Conservation (phyloP, 2,329 filamentous ascomycete genomes). For the Lachnellula willkommii region DNA sequence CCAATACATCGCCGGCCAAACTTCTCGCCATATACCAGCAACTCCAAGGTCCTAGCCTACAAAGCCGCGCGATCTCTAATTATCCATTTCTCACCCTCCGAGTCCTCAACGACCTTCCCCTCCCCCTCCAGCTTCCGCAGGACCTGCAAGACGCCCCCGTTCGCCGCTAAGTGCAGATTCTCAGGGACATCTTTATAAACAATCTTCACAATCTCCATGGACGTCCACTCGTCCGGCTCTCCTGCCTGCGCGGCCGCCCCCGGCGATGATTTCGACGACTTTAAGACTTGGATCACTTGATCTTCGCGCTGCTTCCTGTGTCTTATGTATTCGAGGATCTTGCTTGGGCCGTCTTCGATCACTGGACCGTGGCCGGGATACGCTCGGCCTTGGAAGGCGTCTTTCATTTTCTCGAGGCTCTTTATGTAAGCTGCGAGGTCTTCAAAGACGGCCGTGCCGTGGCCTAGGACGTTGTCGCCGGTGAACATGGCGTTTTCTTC, state of each 20-base stretch:
- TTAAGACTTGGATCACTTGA: conserved; percentile 65
- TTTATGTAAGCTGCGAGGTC: conserved; percentile 63
- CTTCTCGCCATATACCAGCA: no score
- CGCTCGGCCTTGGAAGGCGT: conserved; percentile 59
- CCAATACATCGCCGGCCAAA: no score
- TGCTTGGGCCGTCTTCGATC: conserved; percentile 64
- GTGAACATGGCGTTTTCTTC: conserved; percentile 83
- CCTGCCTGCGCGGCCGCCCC: conserved; percentile 18
- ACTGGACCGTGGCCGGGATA: conserved; percentile 88
- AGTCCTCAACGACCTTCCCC: conserved; percentile 51
- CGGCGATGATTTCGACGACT: conserved; percentile 33
- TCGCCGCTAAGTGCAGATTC: conserved; percentile 69
- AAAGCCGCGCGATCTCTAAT: conserved; percentile 40
- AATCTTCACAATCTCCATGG: conserved; percentile 78
- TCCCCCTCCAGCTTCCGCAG: conserved; percentile 73
- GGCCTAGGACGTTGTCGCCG: conserved; percentile 81
- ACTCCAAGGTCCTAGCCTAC: conserved; percentile 19
- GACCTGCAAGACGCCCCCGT: conserved; percentile 71
- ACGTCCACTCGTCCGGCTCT: conserved; percentile 50
- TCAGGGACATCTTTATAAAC: conserved; percentile 79
- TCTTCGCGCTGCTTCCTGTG: conserved; percentile 76
- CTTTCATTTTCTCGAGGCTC: conserved; percentile 64
- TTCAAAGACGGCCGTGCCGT: conserved; percentile 82
- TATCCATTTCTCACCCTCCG: conserved; percentile 40
- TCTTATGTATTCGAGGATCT: conserved; percentile 74